Percentiles rank a stretch among this genome's conserved stretches.
Conservation (phyloP, 345 rosid species). For the Bruguiera parviflora region DNA sequence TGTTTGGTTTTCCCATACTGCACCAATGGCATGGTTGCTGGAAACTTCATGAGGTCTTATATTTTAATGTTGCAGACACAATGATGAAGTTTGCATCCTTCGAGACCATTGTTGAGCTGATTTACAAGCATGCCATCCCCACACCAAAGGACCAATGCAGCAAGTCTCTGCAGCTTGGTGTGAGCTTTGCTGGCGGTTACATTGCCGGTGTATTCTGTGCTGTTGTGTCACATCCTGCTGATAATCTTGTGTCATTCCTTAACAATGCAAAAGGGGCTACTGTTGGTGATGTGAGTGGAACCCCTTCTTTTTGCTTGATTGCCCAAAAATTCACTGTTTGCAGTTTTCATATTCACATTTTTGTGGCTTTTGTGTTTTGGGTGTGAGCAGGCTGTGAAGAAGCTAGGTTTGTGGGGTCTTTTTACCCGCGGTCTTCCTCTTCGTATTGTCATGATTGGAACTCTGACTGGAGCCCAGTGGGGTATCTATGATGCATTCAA, state of each 20-base stretch:
- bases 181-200: slow-evolving; percentile 95
- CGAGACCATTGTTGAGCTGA: slow-evolving; percentile 83
- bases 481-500: slow-evolving; percentile 95
- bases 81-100: slow-evolving; percentile 99
- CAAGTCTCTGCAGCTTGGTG: slow-evolving; percentile 76
- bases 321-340: background rate
- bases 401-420: slow-evolving; percentile 83
- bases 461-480: slow-evolving; percentile 98
- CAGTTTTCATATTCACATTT: background rate
- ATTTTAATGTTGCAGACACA: slow-evolving; percentile 52
- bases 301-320: background rate
- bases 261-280: slow-evolving; percentile 98
- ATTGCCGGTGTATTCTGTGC: slow-evolving; percentile 92
- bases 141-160: slow-evolving; percentile 83
- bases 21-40: background rate
- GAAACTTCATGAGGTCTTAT: background rate
- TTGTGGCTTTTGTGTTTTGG: background rate
- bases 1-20: background rate
- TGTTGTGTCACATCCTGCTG: slow-evolving; percentile 90
- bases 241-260: slow-evolving; percentile 93
- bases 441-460: slow-evolving; percentile 97
- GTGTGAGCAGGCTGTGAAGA: slow-evolving; percentile 80
- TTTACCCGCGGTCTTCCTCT: slow-evolving; percentile 98
- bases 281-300: slow-evolving; percentile 75
- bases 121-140: slow-evolving; percentile 85